Evolutionary conservation across 2,329 filamentous ascomycete genomes (phyloP), one percentile per base, ranked within the genome.

Genomic region (Arthrinium phaeospermum): DNA sequence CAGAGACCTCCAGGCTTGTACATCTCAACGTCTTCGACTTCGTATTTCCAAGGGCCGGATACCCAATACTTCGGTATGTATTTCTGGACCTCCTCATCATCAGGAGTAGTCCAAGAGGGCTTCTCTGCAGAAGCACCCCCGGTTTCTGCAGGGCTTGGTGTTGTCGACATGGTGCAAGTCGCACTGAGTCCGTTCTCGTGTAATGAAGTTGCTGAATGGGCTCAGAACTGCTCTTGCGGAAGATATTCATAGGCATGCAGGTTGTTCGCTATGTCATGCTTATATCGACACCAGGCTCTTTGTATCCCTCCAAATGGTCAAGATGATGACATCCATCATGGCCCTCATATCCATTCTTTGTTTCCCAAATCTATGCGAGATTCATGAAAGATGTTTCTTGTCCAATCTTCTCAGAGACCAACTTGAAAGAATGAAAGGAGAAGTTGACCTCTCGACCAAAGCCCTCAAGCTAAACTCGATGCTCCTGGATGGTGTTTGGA

Each of bases 1-100:
- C 7, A 57, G 67, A 19, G 72, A n/a, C 73, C 73, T 4, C 70
- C 69, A 6, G 71, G 49, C 19, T 27, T 12, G 68, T 75, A 75
- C 8, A 68, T 37, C n/a, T 75, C 72, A 10, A 70, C n/a, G 19
- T 73, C 45, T 47, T 75, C 73, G 34, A 74, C 22, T 27, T 45
- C 64, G 14, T 30, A 7, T 8, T 69, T 14, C 24, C 7, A 46
- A 22, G 27, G 4, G 12, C n/a, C 37, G 4, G 12, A 12, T 49
- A 67, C 6, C 22, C 22, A 2, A 34, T 49, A 64, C 34, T 64
- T 64, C n/a, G 57, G 34, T 30, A 14, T 5, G 30, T 41, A 12
- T 37, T 22, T 24, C 34, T 41, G 57, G 13, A 16, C 30, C 14
- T n/a, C 30, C 30, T 37, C 53, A 37, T 10, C 3, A 19, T 7